Evolutionary conservation across 1,139 yeast species (phyloP), one percentile per base, ranked within the genome.

Genomic region (Blastobotrys elegans): DNA sequence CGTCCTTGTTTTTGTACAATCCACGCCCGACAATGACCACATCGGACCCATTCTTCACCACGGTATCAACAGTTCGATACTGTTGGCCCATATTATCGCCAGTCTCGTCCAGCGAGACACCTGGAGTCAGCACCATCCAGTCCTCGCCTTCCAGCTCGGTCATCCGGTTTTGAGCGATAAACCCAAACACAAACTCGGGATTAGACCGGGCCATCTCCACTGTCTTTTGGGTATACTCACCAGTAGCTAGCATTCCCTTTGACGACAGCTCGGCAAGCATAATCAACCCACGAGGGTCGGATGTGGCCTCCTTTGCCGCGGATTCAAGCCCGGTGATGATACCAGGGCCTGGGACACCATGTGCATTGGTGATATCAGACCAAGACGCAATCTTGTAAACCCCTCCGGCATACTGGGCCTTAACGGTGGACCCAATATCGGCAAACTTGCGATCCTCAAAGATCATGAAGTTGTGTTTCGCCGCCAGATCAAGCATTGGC

Each of bases 21-120:
- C 98, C 98, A 67, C 99, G 80, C 10, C 99, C 99, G 17, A 94
- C 99, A 65, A 94, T 94, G 48, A 94, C 89, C 48, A 94, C 77
- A 66, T 94, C 99, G 1, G 95, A 77, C 16, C 98, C 98, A 3
- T 84, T 80, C 21, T 78, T 65, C 7, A 87, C 72, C 26, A 89
- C 98, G 53, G 86, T 87, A 56, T 80, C 80, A 2, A 92, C 98
- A 6, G 96, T 80, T 65, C 98, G 77, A 68, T 94, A 94, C 68
- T 92, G 98, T 69, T 94, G 99, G 20, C 99, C 99, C 53, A 92
- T 75, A 1, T 82, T 81, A 65, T 92, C 99, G n/a, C 97, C 97
- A 67, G 84, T 92, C 62, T 90, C 97, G 63, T 90, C 98, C 50
- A 94, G 75, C 1, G 97, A 97, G 40, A 94, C 98, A 51, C 99